Evolutionary conservation across 1,284 basidiomycete genomes (phyloP), one percentile per base, ranked within the genome.

Genomic region (Polyporus tsugae): DNA sequence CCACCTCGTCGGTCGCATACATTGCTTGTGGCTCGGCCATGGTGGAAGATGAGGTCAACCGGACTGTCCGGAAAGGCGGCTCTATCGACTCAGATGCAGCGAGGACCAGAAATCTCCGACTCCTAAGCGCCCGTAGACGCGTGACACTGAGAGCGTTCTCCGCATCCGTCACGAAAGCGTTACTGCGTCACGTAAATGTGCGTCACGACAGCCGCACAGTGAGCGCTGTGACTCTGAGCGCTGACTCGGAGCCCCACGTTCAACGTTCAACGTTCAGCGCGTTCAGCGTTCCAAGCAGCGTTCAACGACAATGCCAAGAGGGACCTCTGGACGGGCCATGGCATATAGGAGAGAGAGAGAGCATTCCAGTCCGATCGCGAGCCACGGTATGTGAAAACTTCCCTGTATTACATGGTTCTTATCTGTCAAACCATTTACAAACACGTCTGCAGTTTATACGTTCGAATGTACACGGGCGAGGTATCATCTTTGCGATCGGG

Each of bases 1-100:
- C 60, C 75, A 95, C 95, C 88, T 97, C 95, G 81, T 97, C 95
- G 25, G 94, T 95, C 62, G 95, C 89, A 79, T 97, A 97, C 63
- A 96, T 90, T 63, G 95, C 95, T 73, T 87, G 85, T 72, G 80
- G 80, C 77, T 81, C 85, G 66, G 82, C 82, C 83, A 86, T 86
- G 67, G 44, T 75, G 65, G 63, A 70, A 52, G 62, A 53, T 42
- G 41, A 55, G 52, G 58, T 55, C 22, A 49, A 36, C 22, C 53
- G 33, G 29, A 19, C 19, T 36, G 19, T 49, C 44, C 46, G 36
- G 10, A 49, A 6, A 52, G 19, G 29, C n/a, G 29, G 29, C 1
- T 29, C 29, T 29, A 29, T 29, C 29, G 29, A 29, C 29, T 29
- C 29, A 29, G 29, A 29, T 29, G 29, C 29, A 29, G 29, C 29